These are phyloP conservation scores for Fraxinus anomala DNA, from an alignment of 257 asterid genomes.

Conservation along the genomic window DNA sequence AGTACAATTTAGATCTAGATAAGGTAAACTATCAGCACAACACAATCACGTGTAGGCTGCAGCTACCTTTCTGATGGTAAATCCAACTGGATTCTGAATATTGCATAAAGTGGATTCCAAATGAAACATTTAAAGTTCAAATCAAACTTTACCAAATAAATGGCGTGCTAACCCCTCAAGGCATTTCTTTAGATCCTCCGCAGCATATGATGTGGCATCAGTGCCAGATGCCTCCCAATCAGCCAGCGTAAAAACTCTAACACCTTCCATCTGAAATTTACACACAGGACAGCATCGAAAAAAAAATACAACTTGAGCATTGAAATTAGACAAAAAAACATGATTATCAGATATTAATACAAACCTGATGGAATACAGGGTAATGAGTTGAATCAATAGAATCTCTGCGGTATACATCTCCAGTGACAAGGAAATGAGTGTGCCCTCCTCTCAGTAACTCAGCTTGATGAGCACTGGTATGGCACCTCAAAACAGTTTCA, in stretches of 20 bases:
- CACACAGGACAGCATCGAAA: constrained; percentile 19
- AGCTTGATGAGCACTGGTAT: constrained; percentile 98
- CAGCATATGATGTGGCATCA: constrained; percentile 76
- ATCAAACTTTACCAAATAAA: constrained; percentile 58
- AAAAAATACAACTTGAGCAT: constrained; percentile 20
- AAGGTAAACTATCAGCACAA: neutral
- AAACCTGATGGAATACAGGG: constrained; percentile 98
- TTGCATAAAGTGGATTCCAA: constrained; percentile 3
- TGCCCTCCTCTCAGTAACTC: constrained; percentile 71
- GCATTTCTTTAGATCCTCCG: constrained; percentile 87
- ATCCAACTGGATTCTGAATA: neutral
- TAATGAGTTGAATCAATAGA: constrained; percentile 94
- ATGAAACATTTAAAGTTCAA: constrained; percentile 20
- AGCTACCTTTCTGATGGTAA: neutral
- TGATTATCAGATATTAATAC: constrained; percentile 15
- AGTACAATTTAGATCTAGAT: neutral
- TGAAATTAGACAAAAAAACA: neutral
- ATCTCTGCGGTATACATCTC: constrained; percentile 96
- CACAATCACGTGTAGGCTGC: neutral
- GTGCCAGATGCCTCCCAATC: constrained; percentile 82
- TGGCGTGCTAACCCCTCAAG: constrained; percentile 91
- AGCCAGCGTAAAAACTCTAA: constrained; percentile 69
- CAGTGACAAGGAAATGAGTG: constrained; percentile 81
- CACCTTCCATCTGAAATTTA: constrained; percentile 85
- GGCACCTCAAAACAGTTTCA: constrained; percentile 93